Evolutionary conservation across 495 filamentous ascomycete species (phyloP).

Genomic region (Bathelium albidoporum): DNA sequence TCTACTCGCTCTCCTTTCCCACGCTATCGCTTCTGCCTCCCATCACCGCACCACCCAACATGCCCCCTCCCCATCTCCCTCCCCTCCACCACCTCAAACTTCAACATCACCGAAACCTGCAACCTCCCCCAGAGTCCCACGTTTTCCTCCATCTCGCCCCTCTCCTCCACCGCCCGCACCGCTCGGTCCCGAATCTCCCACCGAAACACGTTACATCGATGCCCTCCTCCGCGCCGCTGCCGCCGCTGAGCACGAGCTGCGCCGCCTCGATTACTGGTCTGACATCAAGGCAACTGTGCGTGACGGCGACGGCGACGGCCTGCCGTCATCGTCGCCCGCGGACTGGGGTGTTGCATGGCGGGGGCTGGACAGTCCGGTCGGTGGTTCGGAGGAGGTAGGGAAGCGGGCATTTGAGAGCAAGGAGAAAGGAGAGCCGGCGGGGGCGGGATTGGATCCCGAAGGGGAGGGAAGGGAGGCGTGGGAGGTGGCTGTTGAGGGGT

Average conservation of each 20-base stretch:
- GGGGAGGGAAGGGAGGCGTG: not conserved
- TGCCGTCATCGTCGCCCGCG: not conserved
- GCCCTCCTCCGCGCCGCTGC: constrained; percentile 48
- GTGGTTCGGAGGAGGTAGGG: not conserved
- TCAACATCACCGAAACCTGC: not conserved
- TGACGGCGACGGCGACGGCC: constrained; percentile 38
- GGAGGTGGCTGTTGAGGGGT: not conserved
- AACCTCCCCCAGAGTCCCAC: not conserved
- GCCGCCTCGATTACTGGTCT: constrained; percentile 62
- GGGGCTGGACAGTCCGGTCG: not conserved
- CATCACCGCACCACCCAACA: constrained; percentile 25
- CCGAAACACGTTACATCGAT: constrained; percentile 33
- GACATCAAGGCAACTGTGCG: constrained; percentile 55
- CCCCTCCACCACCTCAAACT: not conserved
- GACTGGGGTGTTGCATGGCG: not conserved
- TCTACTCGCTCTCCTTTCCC: constrained; percentile 56
- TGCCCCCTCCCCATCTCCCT: not conserved
- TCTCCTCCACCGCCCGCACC: constrained; percentile 4
- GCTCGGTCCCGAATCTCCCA: constrained; percentile 18
- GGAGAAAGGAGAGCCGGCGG: not conserved
- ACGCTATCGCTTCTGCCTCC: constrained; percentile 45
- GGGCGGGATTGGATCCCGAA: not conserved
- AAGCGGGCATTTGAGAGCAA: not conserved
- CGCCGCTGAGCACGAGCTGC: constrained; percentile 58
- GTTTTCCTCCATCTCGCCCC: constrained; percentile 7